Evolutionary conservation across 2,329 filamentous ascomycete genomes (phyloP), one percentile per base, ranked within the genome.

Genomic region (Fusarium foetens): DNA sequence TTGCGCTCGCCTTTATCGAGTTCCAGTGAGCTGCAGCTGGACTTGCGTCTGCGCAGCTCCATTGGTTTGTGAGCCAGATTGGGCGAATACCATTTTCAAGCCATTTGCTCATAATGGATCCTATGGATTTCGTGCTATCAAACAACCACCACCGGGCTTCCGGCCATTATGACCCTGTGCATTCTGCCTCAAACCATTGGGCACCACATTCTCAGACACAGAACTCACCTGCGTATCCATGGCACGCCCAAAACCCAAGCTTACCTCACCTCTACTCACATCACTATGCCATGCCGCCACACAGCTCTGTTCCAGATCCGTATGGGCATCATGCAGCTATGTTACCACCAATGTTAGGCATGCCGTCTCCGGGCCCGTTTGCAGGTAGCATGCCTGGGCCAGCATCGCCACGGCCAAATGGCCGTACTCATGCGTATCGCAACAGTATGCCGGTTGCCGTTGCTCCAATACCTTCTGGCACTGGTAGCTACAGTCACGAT

Each of bases 91-190:
- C 36, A 38, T 58, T 66, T 52, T 58, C 42, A 55, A 67, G 27
- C 58, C 45, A 41, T 46, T 70, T 41, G 57, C 51, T 39, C 57
- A 48, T 42, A 42, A 79, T 79, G 78, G 77, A 79, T 70, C 75
- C 72, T 21, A 75, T 77, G 70, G 75, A 79, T 38, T 76, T 75
- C 59, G 61, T 77, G 41, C 53, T 75, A 49, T 70, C 64, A 45
- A 69, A 74, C 58, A 70, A 73, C 43, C 67, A 75, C 46, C 64
- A 70, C 43, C 72, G 75, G 49, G 49, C 72, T 42, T 54, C 58
- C n/a, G 58, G 74, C 23, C 76, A 77, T 54, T 77, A 77, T 54
- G 78, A 78, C 43, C 73, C 78, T 23, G 73, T 79, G 41, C 78
- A 79, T 58, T 68, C 74, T 35, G 69, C 75, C 38, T 68, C 76